These are phyloP conservation scores for Schizonepeta tenuifolia DNA, from an alignment of 257 asterid species.

Conservation along the genomic window DNA sequence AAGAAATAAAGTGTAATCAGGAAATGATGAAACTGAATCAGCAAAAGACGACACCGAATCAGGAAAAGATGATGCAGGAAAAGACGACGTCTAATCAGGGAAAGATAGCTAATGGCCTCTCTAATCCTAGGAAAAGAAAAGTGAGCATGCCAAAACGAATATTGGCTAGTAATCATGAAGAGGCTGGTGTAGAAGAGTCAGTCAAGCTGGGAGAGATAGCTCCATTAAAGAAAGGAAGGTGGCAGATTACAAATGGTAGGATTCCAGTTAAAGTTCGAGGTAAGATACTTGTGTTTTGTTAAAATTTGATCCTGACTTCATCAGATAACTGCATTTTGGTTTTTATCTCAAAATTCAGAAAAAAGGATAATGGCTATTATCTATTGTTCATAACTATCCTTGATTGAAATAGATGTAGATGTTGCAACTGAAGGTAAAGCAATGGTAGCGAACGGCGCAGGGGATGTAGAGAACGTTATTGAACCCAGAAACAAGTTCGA, in stretches of 20 bases:
- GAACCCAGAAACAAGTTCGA: conserved; percentile 46
- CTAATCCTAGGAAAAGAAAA: conserved; percentile 35
- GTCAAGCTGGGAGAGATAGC: conserved; percentile 38
- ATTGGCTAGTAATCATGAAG: conserved; percentile 30
- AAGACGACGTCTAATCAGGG: conserved; percentile 2
- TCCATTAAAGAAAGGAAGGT: conserved; percentile 50
- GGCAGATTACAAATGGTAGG: conserved; percentile 33
- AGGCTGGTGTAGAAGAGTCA: conserved; percentile 40
- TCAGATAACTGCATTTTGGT: conserved; percentile 14
- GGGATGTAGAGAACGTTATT: conserved; percentile 29
- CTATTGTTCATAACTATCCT: conserved; percentile 19
- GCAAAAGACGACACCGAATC: neutral
- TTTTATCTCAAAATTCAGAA: conserved; percentile 8
- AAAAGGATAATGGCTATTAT: neutral
- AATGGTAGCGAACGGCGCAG: conserved; percentile 28
- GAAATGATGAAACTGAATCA: neutral
- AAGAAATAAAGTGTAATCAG: neutral
- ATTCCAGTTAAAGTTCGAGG: conserved; percentile 46
- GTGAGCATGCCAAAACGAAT: conserved; percentile 27
- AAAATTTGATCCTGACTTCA: conserved; percentile 21
- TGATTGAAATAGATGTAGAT: conserved; percentile 42
- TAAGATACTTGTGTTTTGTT: conserved; percentile 28
- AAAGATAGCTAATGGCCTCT: conserved; percentile 25
- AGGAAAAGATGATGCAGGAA: conserved; percentile 24
- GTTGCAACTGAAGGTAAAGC: conserved; percentile 35